A percentile compares a stretch with the other conserved stretches of the same genome.
Conservation (phyloP, 768 basidiomycete genomes). For the Lyophyllum semitale region DNA sequence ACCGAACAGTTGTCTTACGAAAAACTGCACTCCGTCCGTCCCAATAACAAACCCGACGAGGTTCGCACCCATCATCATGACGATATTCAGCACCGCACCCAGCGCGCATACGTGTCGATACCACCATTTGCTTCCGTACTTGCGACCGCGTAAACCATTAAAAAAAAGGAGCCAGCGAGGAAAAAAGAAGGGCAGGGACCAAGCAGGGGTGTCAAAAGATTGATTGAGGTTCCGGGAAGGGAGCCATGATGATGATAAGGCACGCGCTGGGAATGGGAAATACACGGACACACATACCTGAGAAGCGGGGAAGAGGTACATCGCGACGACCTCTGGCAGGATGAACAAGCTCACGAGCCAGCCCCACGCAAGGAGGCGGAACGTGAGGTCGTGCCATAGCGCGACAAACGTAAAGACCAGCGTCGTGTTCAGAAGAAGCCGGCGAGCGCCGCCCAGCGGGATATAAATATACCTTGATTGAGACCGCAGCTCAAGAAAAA, state of each 20-base stretch:
- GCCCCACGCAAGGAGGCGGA: conserved; percentile 90
- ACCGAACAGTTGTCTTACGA: conserved; percentile 62
- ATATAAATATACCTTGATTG: conserved; percentile 98
- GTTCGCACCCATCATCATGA: conserved; percentile 92
- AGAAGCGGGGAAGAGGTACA: conserved; percentile 57
- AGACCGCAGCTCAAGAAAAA: too few relatives aligned
- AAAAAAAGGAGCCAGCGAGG: not conserved
- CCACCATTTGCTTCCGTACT: conserved; percentile 71
- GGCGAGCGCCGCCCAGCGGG: conserved; percentile 77
- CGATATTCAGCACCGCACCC: conserved; percentile 81
- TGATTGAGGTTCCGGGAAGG: conserved; percentile 8
- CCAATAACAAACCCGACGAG: conserved; percentile 95
- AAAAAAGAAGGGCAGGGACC: not conserved
- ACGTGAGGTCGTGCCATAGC: conserved; percentile 94
- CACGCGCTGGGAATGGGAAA: too few relatives aligned
- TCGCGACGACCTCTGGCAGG: conserved; percentile 76
- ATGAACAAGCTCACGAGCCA: conserved; percentile 95
- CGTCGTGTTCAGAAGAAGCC: conserved; percentile 59
- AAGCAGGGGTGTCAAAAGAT: not conserved
- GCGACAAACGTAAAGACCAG: conserved; percentile 96
- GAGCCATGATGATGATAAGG: too few relatives aligned
- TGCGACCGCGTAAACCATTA: conserved; percentile 27
- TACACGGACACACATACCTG: conserved; percentile 59
- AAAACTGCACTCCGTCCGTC: conserved; percentile 71
- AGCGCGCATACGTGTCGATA: conserved; percentile 84